Evolutionary conservation across 202 grass and related monocot genomes (phyloP), one percentile per base, ranked within the genome.

Genomic region (Cymbopogon flexuosus): DNA sequence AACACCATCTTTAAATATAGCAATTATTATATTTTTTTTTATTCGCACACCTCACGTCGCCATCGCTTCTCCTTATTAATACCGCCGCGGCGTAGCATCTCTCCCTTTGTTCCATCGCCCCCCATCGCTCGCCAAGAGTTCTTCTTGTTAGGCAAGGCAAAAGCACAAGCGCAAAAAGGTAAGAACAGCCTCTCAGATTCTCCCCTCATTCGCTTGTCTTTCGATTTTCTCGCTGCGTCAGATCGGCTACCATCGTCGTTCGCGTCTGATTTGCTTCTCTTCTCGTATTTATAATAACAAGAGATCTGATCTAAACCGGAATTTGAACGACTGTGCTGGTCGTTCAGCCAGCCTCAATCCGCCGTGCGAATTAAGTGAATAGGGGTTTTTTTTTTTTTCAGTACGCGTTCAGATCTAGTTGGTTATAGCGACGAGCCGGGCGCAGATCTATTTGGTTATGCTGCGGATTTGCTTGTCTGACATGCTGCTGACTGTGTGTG

Each of bases 81-180:
- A 85, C 16, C 36, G 35, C 62, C 11, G 57, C 14, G 9, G 56
- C 82, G 36, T 79, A 19, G 12, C 31, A 7, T 8, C 62, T 10
- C 3, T 33, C 27, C 27, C 1, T 35, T 11, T 1, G 11, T 24
- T 58, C 72, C 72, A 24, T 59, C 52, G 34, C 0, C 33, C 37
- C 10, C n/a, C 9, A 11, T 78, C 10, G 62, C 43, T 54, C 76
- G 42, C 30, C 4, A 2, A 36, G 36, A 3, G 46, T 42, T 72
- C 18, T 62, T 60, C 74, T 78, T 65, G 39, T 46, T 46, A 49
- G 70, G 59, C 68, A 77, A 68, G 34, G 65, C 65, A 70, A 72
- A 84, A 69, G 74, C 79, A 78, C 13, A n/a, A 52, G 60, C 68
- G 60, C 43, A 51, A 21, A 40, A 82, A 84, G 85, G 89, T 91